phyloP scores from a whole-genome alignment of 2,329 filamentous ascomycete genomes.

The Penicillium brevicompactum region DNA sequence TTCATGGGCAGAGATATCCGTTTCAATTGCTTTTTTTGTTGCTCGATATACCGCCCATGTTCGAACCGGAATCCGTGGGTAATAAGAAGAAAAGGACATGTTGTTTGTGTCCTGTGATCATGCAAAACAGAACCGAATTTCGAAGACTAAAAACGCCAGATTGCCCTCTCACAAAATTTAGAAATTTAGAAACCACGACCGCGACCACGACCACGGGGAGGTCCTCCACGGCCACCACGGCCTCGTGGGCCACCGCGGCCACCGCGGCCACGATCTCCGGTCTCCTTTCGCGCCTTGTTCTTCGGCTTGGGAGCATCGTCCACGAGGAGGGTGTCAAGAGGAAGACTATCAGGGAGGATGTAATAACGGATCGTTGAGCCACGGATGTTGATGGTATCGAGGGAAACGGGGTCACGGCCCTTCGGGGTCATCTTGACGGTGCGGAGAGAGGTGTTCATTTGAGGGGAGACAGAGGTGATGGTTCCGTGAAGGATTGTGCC shows the following conservation, averaged over 20 bases:
- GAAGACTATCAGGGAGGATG: conserved; percentile 93
- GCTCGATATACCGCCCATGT: conserved; percentile 10
- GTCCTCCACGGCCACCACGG: conserved; percentile 52
- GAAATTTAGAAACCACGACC: conserved; percentile 50
- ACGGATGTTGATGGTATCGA: conserved; percentile 96
- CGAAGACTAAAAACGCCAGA: conserved; percentile 26
- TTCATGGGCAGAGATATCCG: conserved; percentile 12
- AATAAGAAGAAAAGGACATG: conserved; percentile 28
- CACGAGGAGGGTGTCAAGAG: conserved; percentile 90
- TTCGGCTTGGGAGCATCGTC: conserved; percentile 98
- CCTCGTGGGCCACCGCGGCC: conserved; percentile 51
- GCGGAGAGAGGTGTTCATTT: conserved; percentile 97
- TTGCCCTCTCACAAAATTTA: conserved; percentile 22
- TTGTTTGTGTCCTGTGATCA: conserved; percentile 25
- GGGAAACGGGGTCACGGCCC: conserved; percentile 80
- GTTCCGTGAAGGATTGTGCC: conserved; percentile 96
- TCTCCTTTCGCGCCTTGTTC: conserved; percentile 98
- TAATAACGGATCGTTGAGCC: conserved; percentile 95
- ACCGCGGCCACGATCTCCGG: conserved; percentile 48
- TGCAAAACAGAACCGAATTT: conserved; percentile 24
- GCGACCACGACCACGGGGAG: conserved; percentile 56
- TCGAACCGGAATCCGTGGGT: conserved; percentile 27
- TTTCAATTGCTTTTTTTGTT: conserved; percentile 22
- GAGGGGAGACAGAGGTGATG: conserved; percentile 91
- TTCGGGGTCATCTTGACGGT: conserved; percentile 95